Conservation (phyloP, 345 rosid species). For the Citrus hindsii region DNA sequence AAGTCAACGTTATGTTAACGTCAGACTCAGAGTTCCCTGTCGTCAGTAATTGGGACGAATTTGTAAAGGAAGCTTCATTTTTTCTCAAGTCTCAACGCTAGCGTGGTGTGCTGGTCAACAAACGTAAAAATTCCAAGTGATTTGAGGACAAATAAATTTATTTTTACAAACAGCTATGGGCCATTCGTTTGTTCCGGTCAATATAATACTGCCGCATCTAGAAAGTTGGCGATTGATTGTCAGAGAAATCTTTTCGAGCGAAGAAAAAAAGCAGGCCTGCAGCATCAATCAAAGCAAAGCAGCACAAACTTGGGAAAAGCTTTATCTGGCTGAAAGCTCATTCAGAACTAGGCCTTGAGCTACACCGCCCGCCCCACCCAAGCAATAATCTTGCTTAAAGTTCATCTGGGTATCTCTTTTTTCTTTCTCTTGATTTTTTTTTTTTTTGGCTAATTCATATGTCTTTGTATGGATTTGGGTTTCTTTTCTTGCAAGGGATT, state of each 20-base stretch:
- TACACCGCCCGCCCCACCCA: not conserved
- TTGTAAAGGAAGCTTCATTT: no score
- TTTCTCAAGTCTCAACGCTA: no score
- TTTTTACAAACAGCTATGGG: no score
- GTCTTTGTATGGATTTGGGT: not conserved
- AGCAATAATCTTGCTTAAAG: not conserved
- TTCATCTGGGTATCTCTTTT: not conserved
- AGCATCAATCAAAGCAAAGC: not conserved
- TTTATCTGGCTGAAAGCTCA: no score
- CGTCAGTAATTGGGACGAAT: no score
- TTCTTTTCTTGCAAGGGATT: not conserved
- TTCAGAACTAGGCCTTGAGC: not conserved
- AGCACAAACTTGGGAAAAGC: not conserved
- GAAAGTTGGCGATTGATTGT: not conserved
- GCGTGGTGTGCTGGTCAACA: no score
- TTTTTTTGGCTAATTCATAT: not conserved
- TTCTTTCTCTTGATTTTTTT: not conserved
- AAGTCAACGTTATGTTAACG: no score
- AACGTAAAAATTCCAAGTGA: no score
- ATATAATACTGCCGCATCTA: not conserved
- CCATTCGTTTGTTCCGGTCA: no score
- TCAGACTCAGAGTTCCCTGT: no score
- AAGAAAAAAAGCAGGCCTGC: not conserved
- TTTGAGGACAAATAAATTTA: no score
- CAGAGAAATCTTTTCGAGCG: not conserved